A percentile compares a stretch with the other conserved stretches of the same genome.
Evolutionary conservation across 805 yeast species (phyloP).

Genomic region (Cyberlindnera maclurae): DNA sequence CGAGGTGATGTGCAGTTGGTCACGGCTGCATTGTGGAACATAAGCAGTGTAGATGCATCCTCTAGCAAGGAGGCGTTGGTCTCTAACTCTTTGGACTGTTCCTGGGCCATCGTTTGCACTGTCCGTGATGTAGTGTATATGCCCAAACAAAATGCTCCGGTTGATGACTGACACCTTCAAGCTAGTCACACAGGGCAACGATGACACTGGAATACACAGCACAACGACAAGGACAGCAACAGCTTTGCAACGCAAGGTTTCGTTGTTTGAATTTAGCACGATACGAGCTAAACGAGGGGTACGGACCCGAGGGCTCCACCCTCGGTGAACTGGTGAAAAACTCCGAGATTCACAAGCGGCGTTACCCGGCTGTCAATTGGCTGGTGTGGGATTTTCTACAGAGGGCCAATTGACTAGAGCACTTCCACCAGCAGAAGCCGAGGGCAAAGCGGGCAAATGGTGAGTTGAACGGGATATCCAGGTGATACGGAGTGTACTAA

Average conservation of each 20-base stretch:
- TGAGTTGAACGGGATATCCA: not conserved
- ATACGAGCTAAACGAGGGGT: too few relatives aligned
- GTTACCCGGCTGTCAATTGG: too few relatives aligned
- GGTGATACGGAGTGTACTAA: not conserved
- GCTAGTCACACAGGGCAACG: not conserved
- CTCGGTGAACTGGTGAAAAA: too few relatives aligned
- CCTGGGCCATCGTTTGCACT: constrained; percentile 1
- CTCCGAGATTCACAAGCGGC: too few relatives aligned
- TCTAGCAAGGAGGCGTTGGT: constrained; percentile 32
- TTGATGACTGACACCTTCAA: not conserved
- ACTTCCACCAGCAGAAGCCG: not conserved
- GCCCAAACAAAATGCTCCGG: not conserved
- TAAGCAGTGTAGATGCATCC: constrained; percentile 54
- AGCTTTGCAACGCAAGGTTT: too few relatives aligned
- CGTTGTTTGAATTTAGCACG: too few relatives aligned
- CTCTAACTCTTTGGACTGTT: constrained; percentile 3
- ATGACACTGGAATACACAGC: too few relatives aligned
- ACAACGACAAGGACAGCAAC: too few relatives aligned
- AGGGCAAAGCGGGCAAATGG: not conserved
- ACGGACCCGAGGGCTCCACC: too few relatives aligned
- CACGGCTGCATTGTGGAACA: constrained; percentile 53
- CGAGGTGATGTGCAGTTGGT: constrained; percentile 15
- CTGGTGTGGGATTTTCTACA: too few relatives aligned
- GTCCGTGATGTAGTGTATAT: too few relatives aligned
- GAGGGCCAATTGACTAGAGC: too few relatives aligned